These are phyloP conservation scores for Inga oerstediana DNA, from an alignment of 306 rosid genomes.

Conservation along the genomic window DNA sequence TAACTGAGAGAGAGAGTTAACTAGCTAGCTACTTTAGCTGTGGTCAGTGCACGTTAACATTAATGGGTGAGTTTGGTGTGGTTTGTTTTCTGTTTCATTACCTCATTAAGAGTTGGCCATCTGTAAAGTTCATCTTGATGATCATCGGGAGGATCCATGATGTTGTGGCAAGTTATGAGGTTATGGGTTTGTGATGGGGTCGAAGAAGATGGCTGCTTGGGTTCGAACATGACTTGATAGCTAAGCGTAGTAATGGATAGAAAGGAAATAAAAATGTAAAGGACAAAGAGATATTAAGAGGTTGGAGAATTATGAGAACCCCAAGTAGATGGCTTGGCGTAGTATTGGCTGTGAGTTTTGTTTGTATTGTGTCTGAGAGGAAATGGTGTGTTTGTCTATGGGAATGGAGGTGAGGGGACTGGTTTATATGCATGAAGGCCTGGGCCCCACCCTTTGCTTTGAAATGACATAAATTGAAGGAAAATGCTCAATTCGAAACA, in stretches of 20 bases:
- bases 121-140: constrained; percentile 61
- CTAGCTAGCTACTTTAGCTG: neutral
- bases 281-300: neutral
- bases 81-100: constrained; percentile 19
- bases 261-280: neutral
- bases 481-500: constrained; percentile 16
- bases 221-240: constrained; percentile 51
- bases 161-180: constrained; percentile 47
- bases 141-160: constrained; percentile 25
- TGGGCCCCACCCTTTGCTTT: constrained; percentile 37
- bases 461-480: constrained; percentile 16
- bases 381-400: constrained; percentile 32
- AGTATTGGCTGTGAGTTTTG: constrained; percentile 24
- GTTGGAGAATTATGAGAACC: constrained; percentile 13
- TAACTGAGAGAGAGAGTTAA: neutral
- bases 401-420: constrained; percentile 41
- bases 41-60: constrained; percentile 24
- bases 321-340: neutral
- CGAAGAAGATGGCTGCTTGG: constrained; percentile 59
- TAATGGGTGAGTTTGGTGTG: neutral
- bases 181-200: constrained; percentile 50
- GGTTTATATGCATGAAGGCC: constrained; percentile 57
- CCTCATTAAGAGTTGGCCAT: constrained; percentile 91
- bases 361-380: constrained; percentile 34
- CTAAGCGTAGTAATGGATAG: constrained; percentile 18